Evolutionary conservation across 305 asterid genomes (phyloP), one percentile per base, ranked within the genome.

Genomic region (Striga hermonthica): DNA sequence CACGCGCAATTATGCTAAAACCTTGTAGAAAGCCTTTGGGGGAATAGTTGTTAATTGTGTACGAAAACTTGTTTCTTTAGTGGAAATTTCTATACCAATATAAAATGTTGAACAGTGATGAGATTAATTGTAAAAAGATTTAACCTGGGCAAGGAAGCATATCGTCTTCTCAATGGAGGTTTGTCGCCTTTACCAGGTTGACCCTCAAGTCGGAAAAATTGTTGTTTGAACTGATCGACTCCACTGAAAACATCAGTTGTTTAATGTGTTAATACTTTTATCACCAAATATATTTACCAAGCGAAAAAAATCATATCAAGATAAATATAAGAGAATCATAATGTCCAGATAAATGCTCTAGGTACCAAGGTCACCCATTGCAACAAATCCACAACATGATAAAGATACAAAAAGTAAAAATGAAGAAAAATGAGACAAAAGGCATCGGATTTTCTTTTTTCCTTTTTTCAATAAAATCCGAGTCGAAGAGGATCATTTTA

Each of bases 91-190:
- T n/a, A n/a, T n/a, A n/a, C n/a, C n/a, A n/a, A n/a, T n/a, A n/a
- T n/a, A n/a, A n/a, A n/a, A n/a, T n/a, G n/a, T n/a, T n/a, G n/a
- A n/a, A n/a, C n/a, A n/a, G n/a, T n/a, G n/a, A n/a, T n/a, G n/a
- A n/a, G n/a, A n/a, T n/a, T n/a, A n/a, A n/a, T n/a, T n/a, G n/a
- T n/a, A 47, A 63, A 37, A 10, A 35, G 34, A 39, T 54, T 69
- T 77, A 75, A 86, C 99, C 99, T 83, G 49, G 99, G 99, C 78
- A 90, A 77, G 10, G 99, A 93, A 64, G 97, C 92, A 75, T 90
- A 81, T 41, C 97, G 95, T 75, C 97, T 86, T 59, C 84, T 74
- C 69, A 81, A 57, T 35, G 88, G 91, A 64, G 89, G 78, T 66
- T 75, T 79, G 53, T 71, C 76, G 36, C 54, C 72, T 81, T 79